phyloP scores from a whole-genome alignment of 1,139 yeast genomes.

The Casaregolazyma suthepensis region DNA sequence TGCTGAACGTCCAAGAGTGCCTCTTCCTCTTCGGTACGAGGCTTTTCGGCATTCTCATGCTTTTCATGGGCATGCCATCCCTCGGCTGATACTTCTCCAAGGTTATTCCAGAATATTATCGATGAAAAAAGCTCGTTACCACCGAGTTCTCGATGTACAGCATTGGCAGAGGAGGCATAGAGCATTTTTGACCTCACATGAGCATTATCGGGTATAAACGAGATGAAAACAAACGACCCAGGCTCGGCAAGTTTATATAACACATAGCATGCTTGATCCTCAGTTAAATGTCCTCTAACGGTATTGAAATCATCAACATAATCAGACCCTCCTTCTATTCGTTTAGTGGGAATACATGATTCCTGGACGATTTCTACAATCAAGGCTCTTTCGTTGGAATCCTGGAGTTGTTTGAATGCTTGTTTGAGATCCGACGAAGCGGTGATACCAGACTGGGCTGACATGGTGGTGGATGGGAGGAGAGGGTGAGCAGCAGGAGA shows the following conservation, averaged over 20 bases:
- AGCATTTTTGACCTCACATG: conserved; percentile 84
- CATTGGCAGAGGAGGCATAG: conserved; percentile 83
- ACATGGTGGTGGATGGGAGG: conserved; percentile 17
- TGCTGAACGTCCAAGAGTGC: conserved; percentile 37
- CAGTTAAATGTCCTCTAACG: conserved; percentile 37
- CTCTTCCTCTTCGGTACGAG: conserved; percentile 59
- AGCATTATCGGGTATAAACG: conserved; percentile 84
- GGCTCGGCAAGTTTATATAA: conserved; percentile 40
- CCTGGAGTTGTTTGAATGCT: conserved; percentile 23
- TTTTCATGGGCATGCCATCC: conserved; percentile 42
- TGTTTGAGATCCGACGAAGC: conserved; percentile 22
- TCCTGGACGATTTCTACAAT: conserved; percentile 30
- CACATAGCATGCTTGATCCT: conserved; percentile 56
- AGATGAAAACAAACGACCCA: conserved; percentile 48
- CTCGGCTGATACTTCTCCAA: conserved; percentile 50
- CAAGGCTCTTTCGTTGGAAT: conserved; percentile 24
- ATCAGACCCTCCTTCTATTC: conserved; percentile 27
- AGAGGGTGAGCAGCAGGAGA: not conserved
- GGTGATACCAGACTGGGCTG: conserved; percentile 32
- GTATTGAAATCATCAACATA: conserved; percentile 36
- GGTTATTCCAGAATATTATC: conserved; percentile 51
- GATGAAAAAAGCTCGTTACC: conserved; percentile 54
- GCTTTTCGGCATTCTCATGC: conserved; percentile 37
- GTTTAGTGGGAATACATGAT: conserved; percentile 29
- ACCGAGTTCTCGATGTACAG: conserved; percentile 68